A percentile compares a stretch with the other conserved stretches of the same genome.
Conservation (phyloP, 768 basidiomycete species). For the Krasilnikovozyma curviuscula region DNA sequence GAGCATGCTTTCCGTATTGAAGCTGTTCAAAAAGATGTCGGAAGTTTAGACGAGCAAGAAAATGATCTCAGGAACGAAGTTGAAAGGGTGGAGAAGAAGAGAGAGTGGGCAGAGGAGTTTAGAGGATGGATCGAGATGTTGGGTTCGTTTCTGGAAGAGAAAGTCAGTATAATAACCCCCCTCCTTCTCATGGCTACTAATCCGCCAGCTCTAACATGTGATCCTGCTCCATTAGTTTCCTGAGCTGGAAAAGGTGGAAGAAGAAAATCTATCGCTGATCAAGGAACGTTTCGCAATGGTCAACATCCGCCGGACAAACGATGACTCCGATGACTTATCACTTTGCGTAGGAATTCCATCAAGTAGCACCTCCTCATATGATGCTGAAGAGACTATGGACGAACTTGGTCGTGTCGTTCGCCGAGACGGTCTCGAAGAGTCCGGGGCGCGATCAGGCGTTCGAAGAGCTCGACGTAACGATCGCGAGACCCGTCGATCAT, state of each 20-base stretch:
- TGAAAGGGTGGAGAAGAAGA: constrained; percentile 50
- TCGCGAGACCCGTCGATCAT: constrained; percentile 37
- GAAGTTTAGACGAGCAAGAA: constrained; percentile 47
- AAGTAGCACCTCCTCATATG: constrained; percentile 18
- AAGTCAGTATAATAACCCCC: constrained; percentile 32
- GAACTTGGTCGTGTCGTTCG: constrained; percentile 41
- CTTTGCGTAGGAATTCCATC: constrained; percentile 42
- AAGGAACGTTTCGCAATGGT: constrained; percentile 56
- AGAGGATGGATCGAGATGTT: constrained; percentile 63
- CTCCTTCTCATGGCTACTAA: background rate
- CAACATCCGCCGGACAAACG: constrained; percentile 42
- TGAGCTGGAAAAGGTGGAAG: constrained; percentile 53
- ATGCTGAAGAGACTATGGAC: constrained; percentile 35
- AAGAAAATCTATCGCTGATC: constrained; percentile 50
- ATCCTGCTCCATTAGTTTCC: constrained; percentile 40
- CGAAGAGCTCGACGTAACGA: constrained; percentile 41
- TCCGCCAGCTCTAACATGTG: background rate
- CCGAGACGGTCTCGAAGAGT: constrained; percentile 20
- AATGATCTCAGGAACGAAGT: constrained; percentile 57
- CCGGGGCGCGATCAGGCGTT: constrained; percentile 31
- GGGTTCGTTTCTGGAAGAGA: constrained; percentile 71
- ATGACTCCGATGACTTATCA: constrained; percentile 63
- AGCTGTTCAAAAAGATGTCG: constrained; percentile 42
- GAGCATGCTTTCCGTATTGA: constrained; percentile 39
- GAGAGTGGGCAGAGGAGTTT: constrained; percentile 63